Conservation (phyloP, 1,284 basidiomycete genomes). For the Ganoderma meredithae region DNA sequence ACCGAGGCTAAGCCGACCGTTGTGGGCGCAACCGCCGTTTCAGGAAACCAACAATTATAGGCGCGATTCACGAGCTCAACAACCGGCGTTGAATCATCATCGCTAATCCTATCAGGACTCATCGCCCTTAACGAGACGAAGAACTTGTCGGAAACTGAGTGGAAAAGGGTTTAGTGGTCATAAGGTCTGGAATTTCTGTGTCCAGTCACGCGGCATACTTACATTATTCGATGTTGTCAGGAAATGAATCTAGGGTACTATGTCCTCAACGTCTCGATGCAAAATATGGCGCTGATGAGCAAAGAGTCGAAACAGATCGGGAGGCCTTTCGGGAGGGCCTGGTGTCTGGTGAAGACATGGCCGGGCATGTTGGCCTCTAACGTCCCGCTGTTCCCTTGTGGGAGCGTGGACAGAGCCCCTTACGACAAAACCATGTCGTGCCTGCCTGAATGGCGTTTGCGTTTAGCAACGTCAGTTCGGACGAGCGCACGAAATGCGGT, state of each 20-base stretch:
- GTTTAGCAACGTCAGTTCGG: background rate
- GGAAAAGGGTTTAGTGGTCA: background rate
- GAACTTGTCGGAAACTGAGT: background rate
- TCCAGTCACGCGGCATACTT: background rate
- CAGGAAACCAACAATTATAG: background rate
- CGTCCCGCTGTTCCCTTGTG: constrained; percentile 3
- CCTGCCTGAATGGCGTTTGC: constrained; percentile 5
- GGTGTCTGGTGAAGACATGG: constrained; percentile 6
- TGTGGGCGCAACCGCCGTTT: background rate
- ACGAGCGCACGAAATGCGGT: constrained; percentile 9
- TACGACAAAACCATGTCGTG: background rate
- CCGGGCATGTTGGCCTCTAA: constrained; percentile 5
- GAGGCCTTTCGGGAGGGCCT: background rate
- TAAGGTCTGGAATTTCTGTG: background rate
- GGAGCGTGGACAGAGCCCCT: background rate
- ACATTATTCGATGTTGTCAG: constrained; percentile 1
- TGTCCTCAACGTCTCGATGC: background rate
- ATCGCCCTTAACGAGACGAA: background rate
- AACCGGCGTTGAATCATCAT: background rate
- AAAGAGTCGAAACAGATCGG: background rate
- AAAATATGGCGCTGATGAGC: constrained; percentile 1
- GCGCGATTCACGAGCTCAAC: background rate
- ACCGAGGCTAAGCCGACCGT: background rate
- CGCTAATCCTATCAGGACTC: background rate
- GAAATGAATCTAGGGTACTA: background rate